phyloP scores from a whole-genome alignment of 164 flowering plant species.

The Akebia trifoliata region DNA sequence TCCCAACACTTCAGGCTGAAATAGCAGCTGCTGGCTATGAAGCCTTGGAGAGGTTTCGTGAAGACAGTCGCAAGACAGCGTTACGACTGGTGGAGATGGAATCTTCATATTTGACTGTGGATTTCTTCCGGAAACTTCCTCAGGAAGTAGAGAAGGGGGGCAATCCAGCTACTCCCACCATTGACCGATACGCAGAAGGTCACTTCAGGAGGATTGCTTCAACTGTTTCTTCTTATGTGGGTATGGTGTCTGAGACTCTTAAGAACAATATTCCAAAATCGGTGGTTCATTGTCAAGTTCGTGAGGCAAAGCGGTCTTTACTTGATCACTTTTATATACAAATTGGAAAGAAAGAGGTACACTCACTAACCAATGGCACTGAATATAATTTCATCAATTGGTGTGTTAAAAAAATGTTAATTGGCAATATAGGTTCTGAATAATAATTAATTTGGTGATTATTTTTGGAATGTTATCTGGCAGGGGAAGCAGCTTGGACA shows the following conservation, averaged over 20 bases:
- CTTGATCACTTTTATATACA: constrained; percentile 57
- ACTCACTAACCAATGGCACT: too few relatives aligned
- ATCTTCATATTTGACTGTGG: constrained; percentile 55
- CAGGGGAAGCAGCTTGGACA: constrained; percentile 68
- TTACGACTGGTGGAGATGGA: constrained; percentile 67
- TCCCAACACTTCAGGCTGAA: constrained; percentile 57
- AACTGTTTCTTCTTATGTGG: constrained; percentile 48
- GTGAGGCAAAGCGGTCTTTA: constrained; percentile 52
- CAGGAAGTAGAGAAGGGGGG: constrained; percentile 55
- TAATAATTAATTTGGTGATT: too few relatives aligned
- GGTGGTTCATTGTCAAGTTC: constrained; percentile 64
- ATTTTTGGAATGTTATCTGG: too few relatives aligned
- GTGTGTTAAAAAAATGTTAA: too few relatives aligned
- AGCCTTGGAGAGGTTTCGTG: constrained; percentile 59
- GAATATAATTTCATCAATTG: too few relatives aligned
- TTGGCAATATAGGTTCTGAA: too few relatives aligned
- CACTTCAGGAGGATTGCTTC: constrained; percentile 60
- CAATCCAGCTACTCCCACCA: constrained; percentile 29
- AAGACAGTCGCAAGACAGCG: constrained; percentile 49
- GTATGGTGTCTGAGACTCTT: constrained; percentile 54
- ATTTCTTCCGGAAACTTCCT: constrained; percentile 60
- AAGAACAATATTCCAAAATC: constrained; percentile 57
- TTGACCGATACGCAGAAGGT: constrained; percentile 50
- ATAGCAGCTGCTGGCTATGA: constrained; percentile 41
- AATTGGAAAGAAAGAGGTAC: constrained; percentile 76